These are phyloP conservation scores for Tuber melanosporum DNA, from an alignment of 495 filamentous ascomycete genomes.

Conservation along the genomic window DNA sequence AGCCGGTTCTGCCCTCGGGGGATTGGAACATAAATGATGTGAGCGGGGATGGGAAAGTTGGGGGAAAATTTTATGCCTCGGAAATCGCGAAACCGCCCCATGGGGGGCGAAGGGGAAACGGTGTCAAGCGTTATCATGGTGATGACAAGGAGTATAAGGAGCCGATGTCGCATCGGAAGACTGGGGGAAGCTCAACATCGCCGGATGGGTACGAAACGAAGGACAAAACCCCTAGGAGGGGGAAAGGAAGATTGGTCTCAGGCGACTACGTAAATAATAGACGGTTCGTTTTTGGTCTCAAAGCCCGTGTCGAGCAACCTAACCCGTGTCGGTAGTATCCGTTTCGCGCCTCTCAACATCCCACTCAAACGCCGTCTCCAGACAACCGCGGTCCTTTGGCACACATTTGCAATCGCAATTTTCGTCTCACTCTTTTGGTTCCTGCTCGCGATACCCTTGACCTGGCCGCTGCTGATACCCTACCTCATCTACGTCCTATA, in stretches of 20 bases:
- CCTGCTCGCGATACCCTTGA: conserved; percentile 78
- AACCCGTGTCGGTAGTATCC: conserved; percentile 49
- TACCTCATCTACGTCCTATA: conserved; percentile 79
- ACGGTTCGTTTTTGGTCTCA: not conserved
- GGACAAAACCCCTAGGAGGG: not conserved
- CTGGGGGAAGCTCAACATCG: conserved; percentile 17
- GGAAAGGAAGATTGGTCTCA: not conserved
- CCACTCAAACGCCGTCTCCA: conserved; percentile 80
- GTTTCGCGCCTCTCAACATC: conserved; percentile 81
- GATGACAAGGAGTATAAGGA: not conserved
- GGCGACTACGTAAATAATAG: not conserved
- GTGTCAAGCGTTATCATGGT: not conserved
- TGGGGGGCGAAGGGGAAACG: not conserved
- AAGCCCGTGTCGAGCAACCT: not conserved
- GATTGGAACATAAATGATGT: not conserved
- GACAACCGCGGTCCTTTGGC: conserved; percentile 75
- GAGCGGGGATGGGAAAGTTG: not conserved
- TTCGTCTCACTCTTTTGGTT: conserved; percentile 81
- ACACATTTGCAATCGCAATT: conserved; percentile 73
- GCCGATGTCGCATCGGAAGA: conserved; percentile 12
- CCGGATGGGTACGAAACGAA: conserved; percentile 10
- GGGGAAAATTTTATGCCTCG: conserved; percentile 2
- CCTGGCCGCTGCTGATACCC: conserved; percentile 86
- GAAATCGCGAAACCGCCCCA: not conserved
- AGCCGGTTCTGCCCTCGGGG: not conserved